phyloP scores from a whole-genome alignment of 805 yeast species.

The Jamesozyma spencerorum region DNA sequence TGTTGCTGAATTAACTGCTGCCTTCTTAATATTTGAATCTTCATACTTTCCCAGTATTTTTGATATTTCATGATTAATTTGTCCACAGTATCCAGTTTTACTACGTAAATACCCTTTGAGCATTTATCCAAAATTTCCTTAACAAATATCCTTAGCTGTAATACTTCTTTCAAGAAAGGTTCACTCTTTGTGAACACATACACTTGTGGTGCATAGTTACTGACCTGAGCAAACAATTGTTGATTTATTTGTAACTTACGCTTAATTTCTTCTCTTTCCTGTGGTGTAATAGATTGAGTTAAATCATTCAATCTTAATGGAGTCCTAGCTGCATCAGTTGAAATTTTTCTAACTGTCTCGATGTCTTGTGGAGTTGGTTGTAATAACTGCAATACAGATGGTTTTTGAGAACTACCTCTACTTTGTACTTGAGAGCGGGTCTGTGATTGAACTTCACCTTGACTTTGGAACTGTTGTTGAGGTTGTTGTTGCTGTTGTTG shows the following conservation, averaged over 20 bases:
- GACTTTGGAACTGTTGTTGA: constrained; percentile 8
- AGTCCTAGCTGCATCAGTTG: constrained; percentile 59
- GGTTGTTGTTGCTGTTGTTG: constrained; percentile 19
- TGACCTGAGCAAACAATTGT: constrained; percentile 58
- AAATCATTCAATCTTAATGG: constrained; percentile 61
- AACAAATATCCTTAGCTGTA: constrained; percentile 72
- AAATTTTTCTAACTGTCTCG: constrained; percentile 49
- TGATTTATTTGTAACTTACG: constrained; percentile 39
- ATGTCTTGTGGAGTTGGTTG: constrained; percentile 53
- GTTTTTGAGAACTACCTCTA: constrained; percentile 8
- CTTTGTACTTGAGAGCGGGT: constrained; percentile 1
- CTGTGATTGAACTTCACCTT: constrained; percentile 9
- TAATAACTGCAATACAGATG: constrained; percentile 20
- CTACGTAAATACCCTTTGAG: constrained; percentile 54
- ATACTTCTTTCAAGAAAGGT: constrained; percentile 65
- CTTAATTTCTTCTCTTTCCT: constrained; percentile 54
- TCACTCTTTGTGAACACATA: constrained; percentile 65
- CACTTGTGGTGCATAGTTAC: constrained; percentile 69
- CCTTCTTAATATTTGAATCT: constrained; percentile 43
- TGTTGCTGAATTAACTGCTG: constrained; percentile 33
- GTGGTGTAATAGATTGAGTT: constrained; percentile 49
- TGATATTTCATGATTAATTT: constrained; percentile 65
- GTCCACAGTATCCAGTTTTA: constrained; percentile 62
- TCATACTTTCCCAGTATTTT: constrained; percentile 65
- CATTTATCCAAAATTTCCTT: constrained; percentile 65